These are phyloP conservation scores for Cadophora luteo-olivacea DNA, from an alignment of 2,329 filamentous ascomycete species.

Conservation along the genomic window DNA sequence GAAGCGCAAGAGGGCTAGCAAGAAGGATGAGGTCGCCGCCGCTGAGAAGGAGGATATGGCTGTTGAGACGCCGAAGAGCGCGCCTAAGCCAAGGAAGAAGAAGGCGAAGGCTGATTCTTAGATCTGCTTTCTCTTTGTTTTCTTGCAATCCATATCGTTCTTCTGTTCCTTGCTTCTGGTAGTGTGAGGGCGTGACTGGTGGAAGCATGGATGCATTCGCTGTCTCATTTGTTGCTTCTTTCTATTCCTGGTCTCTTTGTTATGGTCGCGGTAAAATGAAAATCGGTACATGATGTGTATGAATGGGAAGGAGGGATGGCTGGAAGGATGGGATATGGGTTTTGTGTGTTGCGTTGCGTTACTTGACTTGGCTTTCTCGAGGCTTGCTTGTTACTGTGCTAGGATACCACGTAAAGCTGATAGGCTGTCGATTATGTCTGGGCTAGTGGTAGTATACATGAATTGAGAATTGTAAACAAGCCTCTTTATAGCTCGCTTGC, in stretches of 20 bases:
- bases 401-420: constrained; percentile 12
- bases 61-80: constrained; percentile 40
- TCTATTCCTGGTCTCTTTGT: constrained; percentile 1
- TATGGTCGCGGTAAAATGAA: neutral
- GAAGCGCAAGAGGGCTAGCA: constrained; percentile 67
- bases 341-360: neutral
- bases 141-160: neutral
- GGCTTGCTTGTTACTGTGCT: neutral
- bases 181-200: constrained; percentile 2
- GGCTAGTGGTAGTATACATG: constrained; percentile 9
- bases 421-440: neutral
- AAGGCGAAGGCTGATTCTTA: constrained; percentile 63
- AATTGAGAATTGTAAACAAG: neutral
- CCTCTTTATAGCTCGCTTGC: neutral
- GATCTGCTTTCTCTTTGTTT: constrained; percentile 4
- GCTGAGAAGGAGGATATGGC: constrained; percentile 54
- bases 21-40: constrained; percentile 47
- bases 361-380: neutral
- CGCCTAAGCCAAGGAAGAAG: constrained; percentile 43
- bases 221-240: neutral
- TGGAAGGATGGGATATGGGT: neutral
- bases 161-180: neutral
- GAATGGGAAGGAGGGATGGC: neutral
- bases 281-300: constrained; percentile 5
- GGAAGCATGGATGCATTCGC: neutral